Percentiles rank a stretch among this genome's conserved stretches.
Conservation (phyloP, 495 filamentous ascomycete genomes). For the Emericellopsis terricola region DNA sequence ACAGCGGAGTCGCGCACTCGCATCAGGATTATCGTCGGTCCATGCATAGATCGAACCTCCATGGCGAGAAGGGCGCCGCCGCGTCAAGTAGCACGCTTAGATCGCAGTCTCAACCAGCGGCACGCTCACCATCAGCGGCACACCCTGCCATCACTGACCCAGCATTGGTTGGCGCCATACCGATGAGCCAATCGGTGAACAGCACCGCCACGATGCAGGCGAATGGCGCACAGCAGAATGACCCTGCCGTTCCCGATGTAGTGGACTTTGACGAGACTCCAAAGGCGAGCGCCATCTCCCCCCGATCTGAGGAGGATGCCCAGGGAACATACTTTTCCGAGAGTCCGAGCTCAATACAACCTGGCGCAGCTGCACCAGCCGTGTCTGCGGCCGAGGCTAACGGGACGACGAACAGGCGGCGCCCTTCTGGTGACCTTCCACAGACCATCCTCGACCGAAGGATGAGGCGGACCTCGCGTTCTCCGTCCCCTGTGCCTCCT, state of each 20-base stretch:
- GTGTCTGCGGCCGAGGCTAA: no score
- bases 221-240: no score
- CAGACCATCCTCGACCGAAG: constrained; percentile 30
- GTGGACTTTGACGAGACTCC: constrained; percentile 16
- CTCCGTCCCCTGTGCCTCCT: constrained; percentile 31
- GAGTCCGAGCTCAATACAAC: neutral
- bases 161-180: no score
- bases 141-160: constrained; percentile 7
- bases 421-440: constrained; percentile 30
- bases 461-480: constrained; percentile 31
- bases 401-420: no score
- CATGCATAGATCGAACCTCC: constrained; percentile 25
- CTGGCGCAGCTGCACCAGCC: no score
- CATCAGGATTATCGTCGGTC: constrained; percentile 27
- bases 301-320: constrained; percentile 18
- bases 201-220: constrained; percentile 4
- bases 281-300: constrained; percentile 12
- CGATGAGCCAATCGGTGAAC: constrained; percentile 11
- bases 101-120: constrained; percentile 39
- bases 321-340: neutral
- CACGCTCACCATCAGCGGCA: constrained; percentile 16
- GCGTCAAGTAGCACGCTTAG: constrained; percentile 25
- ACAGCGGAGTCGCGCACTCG: no score
- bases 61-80: constrained; percentile 18
- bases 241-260: constrained; percentile 23